Evolutionary conservation across 345 rosid genomes (phyloP), one percentile per base, ranked within the genome.

Genomic region (Clarkia xantiana): DNA sequence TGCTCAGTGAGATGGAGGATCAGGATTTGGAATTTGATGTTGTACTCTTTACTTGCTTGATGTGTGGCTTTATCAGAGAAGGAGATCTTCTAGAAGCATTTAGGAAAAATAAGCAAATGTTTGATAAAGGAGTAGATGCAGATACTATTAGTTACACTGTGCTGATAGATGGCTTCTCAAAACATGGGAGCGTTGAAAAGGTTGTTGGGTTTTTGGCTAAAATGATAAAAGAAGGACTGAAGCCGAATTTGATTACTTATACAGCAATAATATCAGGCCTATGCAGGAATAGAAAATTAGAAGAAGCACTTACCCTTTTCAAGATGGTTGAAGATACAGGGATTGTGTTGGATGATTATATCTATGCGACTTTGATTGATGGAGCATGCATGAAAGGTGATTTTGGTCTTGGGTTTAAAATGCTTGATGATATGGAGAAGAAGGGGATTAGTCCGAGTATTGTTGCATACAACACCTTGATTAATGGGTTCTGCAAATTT

Each of bases 341-440:
- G 51, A 58, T 74, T 14, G 59, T 68, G 59, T 64, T 52, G 54
- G 88, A 84, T 67, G 97, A 79, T 72, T 67, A 65, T 59, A n/a
- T 76, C 39, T 88, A 72, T 65, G 88, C 75, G 15, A 76, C 79
- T n/a, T 68, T 88, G 81, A 66, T 84, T 40, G 79, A 75, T 65
- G 94, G 86, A 9, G 57, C 78, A 39, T 84, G 86, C 63, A 61
- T 54, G 65, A 72, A 54, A 65, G 82, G 88, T 47, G 58, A 74
- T 68, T 69, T 84, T 49, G 70, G 51, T 54, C 62, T 14, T 22
- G 88, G 56, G 51, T 76, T 66, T 68, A 40, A 45, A 45, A 47
- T 88, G 60, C 71, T 84, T 45, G 75, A 50, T 61, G 94, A 78
- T 49, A 84, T 84, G 94, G 84, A 81, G 74, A 63, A 61, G 61